These are phyloP conservation scores for Claviceps quebecensis DNA, from an alignment of 2,329 filamentous ascomycete genomes.

Conservation along the genomic window DNA sequence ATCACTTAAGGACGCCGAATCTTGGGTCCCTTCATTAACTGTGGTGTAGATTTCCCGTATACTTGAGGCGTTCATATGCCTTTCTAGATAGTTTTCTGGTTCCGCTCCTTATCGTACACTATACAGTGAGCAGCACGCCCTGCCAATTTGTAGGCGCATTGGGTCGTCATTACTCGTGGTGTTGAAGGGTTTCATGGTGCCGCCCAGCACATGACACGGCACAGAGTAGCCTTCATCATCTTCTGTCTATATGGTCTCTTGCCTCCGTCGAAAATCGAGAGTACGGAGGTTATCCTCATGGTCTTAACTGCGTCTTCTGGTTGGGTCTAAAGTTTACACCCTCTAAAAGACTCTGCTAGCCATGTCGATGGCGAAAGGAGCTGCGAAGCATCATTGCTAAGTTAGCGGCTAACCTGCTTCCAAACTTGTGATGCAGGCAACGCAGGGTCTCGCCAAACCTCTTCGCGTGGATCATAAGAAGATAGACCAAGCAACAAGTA, in stretches of 20 bases:
- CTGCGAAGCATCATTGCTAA: conserved; percentile 18
- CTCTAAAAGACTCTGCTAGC: conserved; percentile 29
- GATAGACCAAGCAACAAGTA: background rate
- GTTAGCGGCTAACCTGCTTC: background rate
- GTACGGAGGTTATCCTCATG: background rate
- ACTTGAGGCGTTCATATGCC: background rate
- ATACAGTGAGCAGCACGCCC: background rate
- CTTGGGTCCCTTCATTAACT: background rate
- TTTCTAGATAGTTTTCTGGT: background rate
- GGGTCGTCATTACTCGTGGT: background rate
- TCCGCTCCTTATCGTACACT: conserved; percentile 7
- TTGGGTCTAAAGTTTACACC: background rate
- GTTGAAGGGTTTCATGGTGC: background rate
- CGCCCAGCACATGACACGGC: too few species aligned
- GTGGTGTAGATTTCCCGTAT: background rate
- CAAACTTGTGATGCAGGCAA: background rate
- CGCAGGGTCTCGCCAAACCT: background rate
- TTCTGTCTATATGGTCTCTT: background rate
- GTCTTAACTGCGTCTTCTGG: background rate
- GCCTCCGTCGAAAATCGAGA: background rate
- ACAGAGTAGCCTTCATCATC: background rate
- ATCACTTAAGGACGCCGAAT: too few species aligned
- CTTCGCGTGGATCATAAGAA: background rate
- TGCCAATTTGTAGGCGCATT: background rate
- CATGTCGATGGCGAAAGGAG: conserved; percentile 44